Percentiles rank a stretch among this genome's conserved stretches.
These are phyloP conservation scores for Cryptosporidium bovis DNA, from an alignment of 169 alveolate species.

Conservation along the genomic window DNA sequence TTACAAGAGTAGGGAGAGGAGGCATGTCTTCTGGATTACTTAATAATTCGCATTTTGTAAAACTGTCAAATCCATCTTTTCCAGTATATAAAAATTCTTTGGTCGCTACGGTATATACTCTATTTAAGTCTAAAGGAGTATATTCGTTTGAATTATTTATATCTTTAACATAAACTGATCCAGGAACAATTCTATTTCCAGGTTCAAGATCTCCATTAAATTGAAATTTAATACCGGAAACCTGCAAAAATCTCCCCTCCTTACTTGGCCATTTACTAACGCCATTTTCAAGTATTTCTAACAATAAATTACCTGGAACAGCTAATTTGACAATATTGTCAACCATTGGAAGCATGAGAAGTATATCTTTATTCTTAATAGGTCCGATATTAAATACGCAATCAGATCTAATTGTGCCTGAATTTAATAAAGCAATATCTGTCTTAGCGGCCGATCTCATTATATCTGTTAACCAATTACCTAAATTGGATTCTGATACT, in stretches of 20 bases:
- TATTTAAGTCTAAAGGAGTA: conserved; percentile 74
- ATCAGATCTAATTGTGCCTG: conserved; percentile 90
- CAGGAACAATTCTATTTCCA: conserved; percentile 79
- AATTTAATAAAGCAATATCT: conserved; percentile 86
- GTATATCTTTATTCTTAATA: conserved; percentile 79
- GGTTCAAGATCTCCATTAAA: conserved; percentile 75
- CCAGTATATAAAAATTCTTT: conserved; percentile 77
- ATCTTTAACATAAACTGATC: conserved; percentile 72
- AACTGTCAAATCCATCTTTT: conserved; percentile 68
- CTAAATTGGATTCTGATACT: conserved; percentile 84
- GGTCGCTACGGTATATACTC: conserved; percentile 75
- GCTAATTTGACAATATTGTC: conserved; percentile 83
- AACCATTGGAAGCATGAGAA: conserved; percentile 85
- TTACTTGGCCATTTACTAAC: conserved; percentile 86
- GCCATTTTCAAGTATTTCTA: conserved; percentile 81
- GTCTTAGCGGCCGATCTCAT: conserved; percentile 82
- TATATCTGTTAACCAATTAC: conserved; percentile 88
- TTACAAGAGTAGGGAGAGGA: conserved; percentile 81
- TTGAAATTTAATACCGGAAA: conserved; percentile 82
- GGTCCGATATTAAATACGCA: conserved; percentile 83
- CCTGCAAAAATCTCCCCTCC: conserved; percentile 89
- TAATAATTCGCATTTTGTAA: conserved; percentile 76
- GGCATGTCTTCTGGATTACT: conserved; percentile 80
- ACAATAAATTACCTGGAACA: conserved; percentile 79
- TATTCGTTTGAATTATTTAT: conserved; percentile 29